Evolutionary conservation across 2,329 filamentous ascomycete genomes (phyloP), one percentile per base, ranked within the genome.

Genomic region (Beauveria pseudobassiana): DNA sequence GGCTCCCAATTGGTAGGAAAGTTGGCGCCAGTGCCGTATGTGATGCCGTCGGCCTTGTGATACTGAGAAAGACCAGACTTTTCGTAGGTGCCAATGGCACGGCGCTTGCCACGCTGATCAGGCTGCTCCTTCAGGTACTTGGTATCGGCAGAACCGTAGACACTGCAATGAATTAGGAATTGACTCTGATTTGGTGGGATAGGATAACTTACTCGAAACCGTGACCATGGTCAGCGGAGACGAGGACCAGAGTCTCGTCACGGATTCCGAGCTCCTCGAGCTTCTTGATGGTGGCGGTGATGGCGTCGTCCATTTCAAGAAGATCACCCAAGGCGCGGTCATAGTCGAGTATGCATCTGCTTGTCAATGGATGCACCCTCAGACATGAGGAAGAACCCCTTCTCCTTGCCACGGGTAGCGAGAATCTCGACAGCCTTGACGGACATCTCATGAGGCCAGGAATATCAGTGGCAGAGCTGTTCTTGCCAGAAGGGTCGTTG

Each of bases 381-480:
- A 14, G 87, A 86, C 90, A 96, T 95, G 70, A 96, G 81, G 80
- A 95, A 91, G 82, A 89, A 96, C 6, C 91, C 91, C 63, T 89
- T 82, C 62, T 88, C 81, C 40, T 82, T 82, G 30, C 86, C 85
- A 63, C 84, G 81, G 45, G 80, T 80, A 72, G 88, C 77, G n/a
- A 95, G 83, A 59, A 93, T 85, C 63, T 93, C 89, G 55, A 95
- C 83, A 26, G 90, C 90, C 78, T 96, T 96, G 67, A 93, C 79
- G 0, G 91, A 93, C 91, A 96, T 96, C 50, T 95, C 89, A 91
- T 93, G 56, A 95, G 84, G 5, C 91, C 91, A 0, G 91, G 91
- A 30, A 93, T 84, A 69, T 95, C 90, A 8, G 82, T 79, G 5
- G 90, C 90, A 46, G 88, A 78, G 18, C 76, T 78, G 48, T 82